These are phyloP conservation scores for Colletotrichum costaricense DNA, from an alignment of 2,329 filamentous ascomycete species.

Conservation along the genomic window DNA sequence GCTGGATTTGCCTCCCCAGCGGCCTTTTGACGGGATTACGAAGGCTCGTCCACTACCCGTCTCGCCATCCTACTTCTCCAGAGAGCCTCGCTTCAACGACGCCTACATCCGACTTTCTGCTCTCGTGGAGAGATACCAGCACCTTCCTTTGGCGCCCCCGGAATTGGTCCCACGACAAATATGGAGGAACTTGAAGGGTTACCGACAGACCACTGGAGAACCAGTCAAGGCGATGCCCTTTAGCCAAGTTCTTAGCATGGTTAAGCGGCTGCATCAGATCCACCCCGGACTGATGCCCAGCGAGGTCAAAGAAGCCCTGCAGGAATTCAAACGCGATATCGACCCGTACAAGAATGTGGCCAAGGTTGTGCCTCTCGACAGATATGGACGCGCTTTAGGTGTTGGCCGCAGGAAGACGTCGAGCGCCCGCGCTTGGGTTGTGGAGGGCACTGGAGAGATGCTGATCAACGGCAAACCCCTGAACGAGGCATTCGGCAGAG, in stretches of 20 bases:
- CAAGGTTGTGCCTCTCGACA: conserved; percentile 76
- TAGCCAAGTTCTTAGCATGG: conserved; percentile 77
- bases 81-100: conserved; percentile 87
- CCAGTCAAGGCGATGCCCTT: conserved; percentile 82
- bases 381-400: conserved; percentile 81
- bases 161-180: conserved; percentile 78
- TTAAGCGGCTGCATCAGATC: conserved; percentile 87
- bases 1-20: conserved; percentile 23
- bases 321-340: conserved; percentile 78
- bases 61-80: conserved; percentile 95
- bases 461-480: conserved; percentile 91
- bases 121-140: conserved; percentile 77
- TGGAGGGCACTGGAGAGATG: conserved; percentile 92
- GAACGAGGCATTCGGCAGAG: conserved; percentile 81
- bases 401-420: conserved; percentile 90
- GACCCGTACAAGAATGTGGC: conserved; percentile 75
- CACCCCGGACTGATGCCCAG: conserved; percentile 80
- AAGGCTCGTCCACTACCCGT: conserved; percentile 82
- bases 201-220: conserved; percentile 78
- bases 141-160: conserved; percentile 75
- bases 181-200: conserved; percentile 84
- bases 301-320: conserved; percentile 74
- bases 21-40: conserved; percentile 46
- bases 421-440: conserved; percentile 84
- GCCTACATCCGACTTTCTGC: conserved; percentile 79